phyloP scores from a whole-genome alignment of 768 basidiomycete genomes.

The Termitomyces eurrhizus region DNA sequence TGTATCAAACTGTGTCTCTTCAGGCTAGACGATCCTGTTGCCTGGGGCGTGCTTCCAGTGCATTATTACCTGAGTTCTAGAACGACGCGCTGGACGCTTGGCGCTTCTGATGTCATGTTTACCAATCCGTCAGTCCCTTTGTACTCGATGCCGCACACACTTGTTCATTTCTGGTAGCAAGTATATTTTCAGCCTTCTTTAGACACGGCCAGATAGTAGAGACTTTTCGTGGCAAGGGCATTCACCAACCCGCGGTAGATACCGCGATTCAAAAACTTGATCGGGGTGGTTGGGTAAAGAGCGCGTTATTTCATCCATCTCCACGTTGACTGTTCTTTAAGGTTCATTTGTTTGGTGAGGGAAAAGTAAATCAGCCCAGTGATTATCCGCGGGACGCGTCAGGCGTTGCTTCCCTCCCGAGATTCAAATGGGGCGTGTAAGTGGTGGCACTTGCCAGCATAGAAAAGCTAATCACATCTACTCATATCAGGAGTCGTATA shows the following conservation, averaged over 20 bases:
- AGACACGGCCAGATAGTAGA: constrained; percentile 87
- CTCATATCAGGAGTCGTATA: constrained; percentile 64
- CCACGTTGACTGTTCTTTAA: constrained; percentile 24
- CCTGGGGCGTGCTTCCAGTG: constrained; percentile 83
- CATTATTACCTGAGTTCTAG: constrained; percentile 53
- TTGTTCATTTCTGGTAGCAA: constrained; percentile 34
- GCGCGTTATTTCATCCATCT: constrained; percentile 1
- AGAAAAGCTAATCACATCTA: neutral
- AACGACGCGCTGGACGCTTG: constrained; percentile 85
- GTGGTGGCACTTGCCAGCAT: constrained; percentile 28
- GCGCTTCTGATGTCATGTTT: constrained; percentile 92
- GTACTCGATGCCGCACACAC: constrained; percentile 9
- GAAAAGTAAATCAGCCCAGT: constrained; percentile 77
- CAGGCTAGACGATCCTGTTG: constrained; percentile 79
- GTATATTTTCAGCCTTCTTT: constrained; percentile 83
- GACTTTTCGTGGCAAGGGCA: constrained; percentile 86
- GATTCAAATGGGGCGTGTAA: constrained; percentile 97
- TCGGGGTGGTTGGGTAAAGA: constrained; percentile 79
- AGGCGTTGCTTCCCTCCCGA: constrained; percentile 49
- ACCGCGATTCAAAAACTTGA: constrained; percentile 78
- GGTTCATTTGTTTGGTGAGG: constrained; percentile 91
- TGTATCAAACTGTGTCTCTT: constrained; percentile 10
- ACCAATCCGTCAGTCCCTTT: constrained; percentile 70
- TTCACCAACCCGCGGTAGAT: constrained; percentile 86
- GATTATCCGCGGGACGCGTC: constrained; percentile 37